Percentiles rank a stretch among this genome's conserved stretches.
Evolutionary conservation across 345 rosid species (phyloP).

Genomic region (Aquilaria yunnanensis): DNA sequence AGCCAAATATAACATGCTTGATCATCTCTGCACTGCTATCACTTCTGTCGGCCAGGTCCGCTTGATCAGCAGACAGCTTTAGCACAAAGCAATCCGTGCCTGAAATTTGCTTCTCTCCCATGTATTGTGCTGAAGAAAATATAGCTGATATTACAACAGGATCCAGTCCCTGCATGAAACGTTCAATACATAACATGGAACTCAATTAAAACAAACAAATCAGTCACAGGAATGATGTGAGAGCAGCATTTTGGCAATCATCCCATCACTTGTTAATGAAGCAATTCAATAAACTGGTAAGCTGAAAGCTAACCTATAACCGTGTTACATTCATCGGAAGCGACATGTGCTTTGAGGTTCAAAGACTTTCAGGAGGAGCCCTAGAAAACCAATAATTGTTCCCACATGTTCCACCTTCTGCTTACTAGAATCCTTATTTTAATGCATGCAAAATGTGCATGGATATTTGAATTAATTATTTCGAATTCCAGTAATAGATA

Average conservation of each 20-base stretch:
- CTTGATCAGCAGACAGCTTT: slow-evolving; percentile 71
- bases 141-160: slow-evolving; percentile 77
- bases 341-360: no score
- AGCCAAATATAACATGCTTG: slow-evolving; percentile 78
- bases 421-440: no score
- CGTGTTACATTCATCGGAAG: no score
- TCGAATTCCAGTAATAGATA: no score
- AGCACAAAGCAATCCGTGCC: slow-evolving; percentile 76
- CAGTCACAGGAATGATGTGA: neutral
- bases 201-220: neutral
- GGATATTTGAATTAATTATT: no score
- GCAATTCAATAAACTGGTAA: no score
- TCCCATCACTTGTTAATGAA: no score
- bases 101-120: slow-evolving; percentile 69
- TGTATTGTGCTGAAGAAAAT: slow-evolving; percentile 71
- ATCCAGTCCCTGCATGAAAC: slow-evolving; percentile 71
- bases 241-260: neutral
- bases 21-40: slow-evolving; percentile 91
- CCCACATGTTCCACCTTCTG: no score
- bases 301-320: no score
- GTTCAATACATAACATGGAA: slow-evolving; percentile 3
- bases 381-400: no score
- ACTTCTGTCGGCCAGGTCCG: slow-evolving; percentile 60
- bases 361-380: no score
- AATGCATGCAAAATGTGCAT: no score